Base-by-base conservation (phyloP, 192 early-diverging fungal genomes). In the Phycomyces nitens region DNA sequence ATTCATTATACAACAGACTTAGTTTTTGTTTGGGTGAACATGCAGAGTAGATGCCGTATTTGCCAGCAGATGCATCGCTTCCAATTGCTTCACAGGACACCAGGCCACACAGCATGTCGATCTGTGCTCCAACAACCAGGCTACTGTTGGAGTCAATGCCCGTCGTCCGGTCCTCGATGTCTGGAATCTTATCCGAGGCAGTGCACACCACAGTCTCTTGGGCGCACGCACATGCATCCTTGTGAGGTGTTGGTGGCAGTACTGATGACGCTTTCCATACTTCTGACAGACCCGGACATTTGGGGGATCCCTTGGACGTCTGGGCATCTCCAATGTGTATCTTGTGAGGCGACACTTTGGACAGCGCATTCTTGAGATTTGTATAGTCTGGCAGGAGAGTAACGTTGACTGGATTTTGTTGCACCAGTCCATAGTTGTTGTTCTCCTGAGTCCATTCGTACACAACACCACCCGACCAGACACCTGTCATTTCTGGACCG, bases 401-500 rank as follows among this genome's bases (percentile, higher is more conserved):
- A 40, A 53, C 71, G 29, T 80, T 71, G 15, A 68, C 66, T 8
- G 55, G 42, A 27, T 39, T 40, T 61, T 88, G 66, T 21, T 74
- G 69, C 59, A 91, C 84, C 8, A 91, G 68, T 3, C 89, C 87
- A 65, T 91, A 91, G 23, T 81, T 70, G 69, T 91, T 91, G 61
- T 67, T 64, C 66, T 91, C 89, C 52, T 91, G 78, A 14, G 82
- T 77, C 77, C 84, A 88, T 75, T 87, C 86, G 68, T 91, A 91
- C 20, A 84, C 80, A 55, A 91, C 76, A 39, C 85, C 86, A 43
- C 87, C 87, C 15, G 86, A 87, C 74, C 88, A 84, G n/a, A 63
- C 65, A 21, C 65, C 68, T 9, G 76, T 78, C 89, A 91, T 91
- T 40, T 85, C 75, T 9, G 75, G 72, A 12, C 87, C 82, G 71